These are phyloP conservation scores for Cenchrus americanus DNA, from an alignment of 176 grass and related monocot species.

Conservation along the genomic window DNA sequence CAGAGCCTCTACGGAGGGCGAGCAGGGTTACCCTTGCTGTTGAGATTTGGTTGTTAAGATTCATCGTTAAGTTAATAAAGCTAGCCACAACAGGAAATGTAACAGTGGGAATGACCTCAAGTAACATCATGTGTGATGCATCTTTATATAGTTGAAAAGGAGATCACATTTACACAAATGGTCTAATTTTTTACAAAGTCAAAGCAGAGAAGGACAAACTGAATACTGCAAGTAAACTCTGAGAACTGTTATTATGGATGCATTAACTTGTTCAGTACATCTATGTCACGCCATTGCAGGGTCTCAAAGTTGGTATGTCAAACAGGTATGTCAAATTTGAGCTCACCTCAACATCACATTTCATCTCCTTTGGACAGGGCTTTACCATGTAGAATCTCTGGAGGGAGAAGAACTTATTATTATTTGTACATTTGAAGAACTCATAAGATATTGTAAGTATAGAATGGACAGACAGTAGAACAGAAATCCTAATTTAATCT, in stretches of 20 bases:
- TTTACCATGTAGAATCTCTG: slow-evolving; percentile 99
- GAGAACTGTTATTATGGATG: not conserved
- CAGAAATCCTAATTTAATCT: not conserved
- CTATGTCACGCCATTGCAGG: slow-evolving; percentile 13
- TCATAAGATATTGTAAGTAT: slow-evolving; percentile 2
- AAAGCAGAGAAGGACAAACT: not conserved
- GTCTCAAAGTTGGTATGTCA: slow-evolving; percentile 13
- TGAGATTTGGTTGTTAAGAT: too few relatives aligned
- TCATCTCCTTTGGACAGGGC: slow-evolving; percentile 96
- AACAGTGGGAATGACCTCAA: not conserved
- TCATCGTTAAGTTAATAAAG: too few relatives aligned
- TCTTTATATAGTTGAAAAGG: slow-evolving; percentile 16
- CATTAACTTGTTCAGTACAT: slow-evolving; percentile 30
- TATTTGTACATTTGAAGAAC: slow-evolving; percentile 12
- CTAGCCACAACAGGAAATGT: too few relatives aligned
- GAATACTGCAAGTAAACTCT: slow-evolving; percentile 8
- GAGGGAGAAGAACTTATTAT: slow-evolving; percentile 31
- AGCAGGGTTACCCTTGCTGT: too few relatives aligned
- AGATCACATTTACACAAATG: slow-evolving; percentile 12
- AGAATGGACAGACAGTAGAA: not conserved
- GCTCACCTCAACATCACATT: slow-evolving; percentile 96
- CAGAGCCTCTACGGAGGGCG: too few relatives aligned
- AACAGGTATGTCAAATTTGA: slow-evolving; percentile 1
- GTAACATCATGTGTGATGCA: not conserved
- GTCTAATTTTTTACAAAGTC: slow-evolving; percentile 10